Conservation (phyloP, 352 stramenopile species). For the Pythium sp. region DNA sequence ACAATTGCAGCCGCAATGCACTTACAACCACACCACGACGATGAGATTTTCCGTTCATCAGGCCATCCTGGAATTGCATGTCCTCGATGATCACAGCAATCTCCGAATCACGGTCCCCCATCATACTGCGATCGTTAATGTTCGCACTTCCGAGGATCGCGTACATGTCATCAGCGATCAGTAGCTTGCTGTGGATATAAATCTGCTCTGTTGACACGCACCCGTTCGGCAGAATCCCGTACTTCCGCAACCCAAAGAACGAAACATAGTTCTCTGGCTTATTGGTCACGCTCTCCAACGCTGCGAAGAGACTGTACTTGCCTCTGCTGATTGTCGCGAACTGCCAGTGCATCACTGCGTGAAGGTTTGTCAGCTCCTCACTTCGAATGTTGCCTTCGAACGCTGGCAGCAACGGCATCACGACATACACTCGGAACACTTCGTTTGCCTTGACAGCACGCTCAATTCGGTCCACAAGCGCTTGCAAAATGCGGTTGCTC, state of each 20-base stretch:
- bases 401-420: constrained; percentile 81
- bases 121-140: constrained; percentile 95
- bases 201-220: constrained; percentile 85
- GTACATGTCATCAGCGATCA: constrained; percentile 89
- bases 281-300: constrained; percentile 57
- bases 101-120: constrained; percentile 87
- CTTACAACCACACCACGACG: constrained; percentile 58
- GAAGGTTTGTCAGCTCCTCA: constrained; percentile 80
- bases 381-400: constrained; percentile 85
- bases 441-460: constrained; percentile 70
- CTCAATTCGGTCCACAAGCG: constrained; percentile 79
- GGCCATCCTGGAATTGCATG: constrained; percentile 70
- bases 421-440: constrained; percentile 80
- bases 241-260: constrained; percentile 85
- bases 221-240: constrained; percentile 76
- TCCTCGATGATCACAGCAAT: constrained; percentile 86
- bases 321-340: constrained; percentile 83
- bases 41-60: constrained; percentile 75
- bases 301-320: constrained; percentile 74
- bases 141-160: constrained; percentile 93
- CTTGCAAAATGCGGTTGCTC: constrained; percentile 79
- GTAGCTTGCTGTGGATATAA: constrained; percentile 92
- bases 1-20: constrained; percentile 73
- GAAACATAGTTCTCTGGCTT: constrained; percentile 73
- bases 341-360: constrained; percentile 89